Conservation (phyloP, 169 alveolate genomes). For the Theileria annulata region DNA sequence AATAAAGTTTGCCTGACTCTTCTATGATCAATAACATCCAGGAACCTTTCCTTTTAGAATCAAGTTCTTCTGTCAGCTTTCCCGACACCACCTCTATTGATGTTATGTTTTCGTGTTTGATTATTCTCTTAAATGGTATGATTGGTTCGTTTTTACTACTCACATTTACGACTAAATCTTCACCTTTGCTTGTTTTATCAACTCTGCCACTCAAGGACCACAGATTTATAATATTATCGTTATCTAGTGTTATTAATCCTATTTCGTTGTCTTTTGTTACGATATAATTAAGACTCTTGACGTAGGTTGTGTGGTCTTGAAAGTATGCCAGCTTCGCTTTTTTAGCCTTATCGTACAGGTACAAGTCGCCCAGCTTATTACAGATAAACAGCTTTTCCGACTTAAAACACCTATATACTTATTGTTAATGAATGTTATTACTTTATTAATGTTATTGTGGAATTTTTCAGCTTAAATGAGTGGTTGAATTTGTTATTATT, state of each 20-base stretch:
- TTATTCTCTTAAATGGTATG: constrained; percentile 50
- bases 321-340: constrained; percentile 44
- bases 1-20: constrained; percentile 43
- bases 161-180: background rate
- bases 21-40: constrained; percentile 54
- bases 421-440: background rate
- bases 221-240: constrained; percentile 45
- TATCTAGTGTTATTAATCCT: constrained; percentile 47
- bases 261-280: constrained; percentile 33
- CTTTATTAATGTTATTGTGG: constrained; percentile 32
- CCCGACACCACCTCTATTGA: constrained; percentile 29
- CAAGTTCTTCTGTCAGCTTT: background rate
- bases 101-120: constrained; percentile 34
- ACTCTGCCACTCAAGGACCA: constrained; percentile 40
- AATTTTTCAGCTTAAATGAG: constrained; percentile 35
- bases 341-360: constrained; percentile 33
- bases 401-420: background rate
- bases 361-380: constrained; percentile 33
- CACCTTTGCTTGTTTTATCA: constrained; percentile 15
- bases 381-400: background rate
- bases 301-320: constrained; percentile 60
- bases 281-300: constrained; percentile 37
- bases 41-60: constrained; percentile 18
- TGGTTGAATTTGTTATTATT: constrained; percentile 15
- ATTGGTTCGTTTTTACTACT: background rate